Evolutionary conservation across 495 filamentous ascomycete genomes (phyloP).

Genomic region (Xylaria cubensis): DNA sequence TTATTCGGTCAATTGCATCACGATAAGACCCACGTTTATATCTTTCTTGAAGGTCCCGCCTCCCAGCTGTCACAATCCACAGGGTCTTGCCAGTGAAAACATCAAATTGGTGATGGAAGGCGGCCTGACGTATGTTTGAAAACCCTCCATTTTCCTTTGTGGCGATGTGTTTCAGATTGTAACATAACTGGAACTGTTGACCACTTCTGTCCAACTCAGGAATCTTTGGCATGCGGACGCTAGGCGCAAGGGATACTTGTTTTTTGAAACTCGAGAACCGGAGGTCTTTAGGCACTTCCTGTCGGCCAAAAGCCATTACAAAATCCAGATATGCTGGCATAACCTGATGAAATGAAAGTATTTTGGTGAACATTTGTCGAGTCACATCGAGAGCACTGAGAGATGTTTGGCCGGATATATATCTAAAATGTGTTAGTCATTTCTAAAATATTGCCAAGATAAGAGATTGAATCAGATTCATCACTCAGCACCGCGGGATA

Average conservation of each 20-base stretch:
- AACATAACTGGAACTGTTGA: constrained; percentile 2
- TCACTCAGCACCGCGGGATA: not conserved
- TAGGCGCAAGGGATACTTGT: constrained; percentile 44
- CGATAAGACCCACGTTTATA: constrained; percentile 31
- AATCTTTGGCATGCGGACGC: constrained; percentile 23
- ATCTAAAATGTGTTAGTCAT: not conserved
- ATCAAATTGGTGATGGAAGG: constrained; percentile 56
- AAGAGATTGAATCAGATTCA: not conserved
- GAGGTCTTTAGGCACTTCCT: constrained; percentile 29
- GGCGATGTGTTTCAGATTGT: not conserved
- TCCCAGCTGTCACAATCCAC: constrained; percentile 50
- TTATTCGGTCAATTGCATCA: not conserved
- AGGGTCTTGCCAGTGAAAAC: constrained; percentile 43
- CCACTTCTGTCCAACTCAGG: not conserved
- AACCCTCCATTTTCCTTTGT: not conserved
- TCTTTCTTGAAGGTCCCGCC: constrained; percentile 41
- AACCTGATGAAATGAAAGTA: constrained; percentile 54
- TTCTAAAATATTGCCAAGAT: not conserved
- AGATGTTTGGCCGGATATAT: not conserved
- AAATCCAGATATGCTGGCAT: constrained; percentile 54
- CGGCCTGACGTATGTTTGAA: constrained; percentile 46
- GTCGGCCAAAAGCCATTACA: constrained; percentile 46
- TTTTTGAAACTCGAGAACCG: constrained; percentile 38
- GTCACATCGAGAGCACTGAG: constrained; percentile 32
- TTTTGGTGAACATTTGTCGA: constrained; percentile 41